phyloP scores from a whole-genome alignment of 2,329 filamentous ascomycete genomes.

The Fusarium bulbicola region DNA sequence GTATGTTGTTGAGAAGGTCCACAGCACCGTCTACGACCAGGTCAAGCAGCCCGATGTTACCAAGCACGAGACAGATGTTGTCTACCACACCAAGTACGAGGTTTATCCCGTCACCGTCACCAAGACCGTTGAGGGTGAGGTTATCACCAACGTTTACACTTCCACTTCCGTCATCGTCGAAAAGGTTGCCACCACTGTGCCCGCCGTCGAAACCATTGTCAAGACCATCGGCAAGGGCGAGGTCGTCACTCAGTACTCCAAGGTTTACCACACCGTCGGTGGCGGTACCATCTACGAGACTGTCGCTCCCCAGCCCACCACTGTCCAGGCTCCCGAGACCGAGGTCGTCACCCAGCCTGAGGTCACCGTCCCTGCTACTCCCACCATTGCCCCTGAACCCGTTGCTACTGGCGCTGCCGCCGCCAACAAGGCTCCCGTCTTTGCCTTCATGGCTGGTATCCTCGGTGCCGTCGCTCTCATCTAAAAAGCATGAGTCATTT shows the following conservation, averaged over 20 bases:
- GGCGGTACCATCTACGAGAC: conserved; percentile 42
- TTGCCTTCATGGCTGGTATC: conserved; percentile 51
- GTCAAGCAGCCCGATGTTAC: conserved; percentile 51
- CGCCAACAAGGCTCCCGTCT: conserved; percentile 46
- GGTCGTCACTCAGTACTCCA: conserved; percentile 41
- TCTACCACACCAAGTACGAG: conserved; percentile 54
- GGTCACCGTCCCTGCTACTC: conserved; percentile 34
- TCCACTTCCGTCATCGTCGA: conserved; percentile 44
- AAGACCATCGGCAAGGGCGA: conserved; percentile 33
- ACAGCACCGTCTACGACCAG: conserved; percentile 47
- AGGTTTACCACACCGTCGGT: conserved; percentile 38
- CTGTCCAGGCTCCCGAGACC: conserved; percentile 40
- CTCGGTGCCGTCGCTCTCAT: conserved; percentile 51
- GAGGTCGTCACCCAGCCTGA: conserved; percentile 33
- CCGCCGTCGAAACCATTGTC: conserved; percentile 40
- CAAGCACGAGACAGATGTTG: conserved; percentile 44
- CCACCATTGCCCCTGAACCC: conserved; percentile 32
- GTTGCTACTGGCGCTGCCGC: conserved; percentile 45
- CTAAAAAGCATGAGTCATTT: conserved; percentile 30
- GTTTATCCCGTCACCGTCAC: conserved; percentile 54
- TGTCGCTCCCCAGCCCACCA: conserved; percentile 45
- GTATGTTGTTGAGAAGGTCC: conserved; percentile 46
- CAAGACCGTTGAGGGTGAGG: conserved; percentile 43
- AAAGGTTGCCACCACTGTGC: conserved; percentile 52
- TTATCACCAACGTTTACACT: conserved; percentile 39